Conservation (phyloP, 495 filamentous ascomycete species). For the Penicillium soppii region DNA sequence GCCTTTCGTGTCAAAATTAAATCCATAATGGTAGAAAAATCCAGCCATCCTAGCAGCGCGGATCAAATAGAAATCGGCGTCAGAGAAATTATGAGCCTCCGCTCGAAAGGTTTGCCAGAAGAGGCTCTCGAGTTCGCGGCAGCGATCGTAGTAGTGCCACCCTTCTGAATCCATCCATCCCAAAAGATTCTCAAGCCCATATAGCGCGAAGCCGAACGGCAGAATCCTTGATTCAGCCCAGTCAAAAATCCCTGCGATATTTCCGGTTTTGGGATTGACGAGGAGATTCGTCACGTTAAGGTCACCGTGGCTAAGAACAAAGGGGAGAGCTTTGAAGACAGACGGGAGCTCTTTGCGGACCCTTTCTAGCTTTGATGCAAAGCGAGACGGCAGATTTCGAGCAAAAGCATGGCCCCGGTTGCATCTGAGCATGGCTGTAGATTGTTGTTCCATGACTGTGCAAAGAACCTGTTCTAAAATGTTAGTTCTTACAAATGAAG, state of each 20-base stretch:
- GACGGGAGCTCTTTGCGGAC: slow-evolving; percentile 26
- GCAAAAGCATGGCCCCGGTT: slow-evolving; percentile 10
- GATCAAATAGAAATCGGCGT: slow-evolving; percentile 13
- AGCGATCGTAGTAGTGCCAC: slow-evolving; percentile 34
- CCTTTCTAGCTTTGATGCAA: slow-evolving; percentile 6
- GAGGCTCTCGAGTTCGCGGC: slow-evolving; percentile 15
- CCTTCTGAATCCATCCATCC: slow-evolving; percentile 36
- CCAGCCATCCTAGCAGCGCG: slow-evolving; percentile 14
- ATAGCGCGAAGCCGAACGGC: slow-evolving; percentile 47
- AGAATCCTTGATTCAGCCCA: slow-evolving; percentile 44
- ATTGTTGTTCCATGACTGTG: slow-evolving; percentile 14
- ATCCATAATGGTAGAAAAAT: slow-evolving; percentile 19
- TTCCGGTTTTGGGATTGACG: slow-evolving; percentile 33
- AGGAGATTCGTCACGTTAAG: slow-evolving; percentile 48
- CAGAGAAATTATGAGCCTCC: slow-evolving; percentile 15
- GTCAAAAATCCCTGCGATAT: slow-evolving; percentile 47
- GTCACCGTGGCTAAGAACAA: slow-evolving; percentile 48
- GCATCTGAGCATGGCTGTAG: slow-evolving; percentile 7
- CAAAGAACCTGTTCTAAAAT: slow-evolving; percentile 15
- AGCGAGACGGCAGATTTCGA: slow-evolving; percentile 14
- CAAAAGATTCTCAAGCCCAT: slow-evolving; percentile 38
- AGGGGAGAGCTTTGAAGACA: slow-evolving; percentile 30
- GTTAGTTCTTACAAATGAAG: slow-evolving; percentile 6
- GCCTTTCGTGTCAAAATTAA: slow-evolving; percentile 17
- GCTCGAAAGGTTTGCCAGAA: slow-evolving; percentile 26